Evolutionary conservation across 495 filamentous ascomycete genomes (phyloP), one percentile per base, ranked within the genome.

Genomic region (Talaromyces wortmannii): DNA sequence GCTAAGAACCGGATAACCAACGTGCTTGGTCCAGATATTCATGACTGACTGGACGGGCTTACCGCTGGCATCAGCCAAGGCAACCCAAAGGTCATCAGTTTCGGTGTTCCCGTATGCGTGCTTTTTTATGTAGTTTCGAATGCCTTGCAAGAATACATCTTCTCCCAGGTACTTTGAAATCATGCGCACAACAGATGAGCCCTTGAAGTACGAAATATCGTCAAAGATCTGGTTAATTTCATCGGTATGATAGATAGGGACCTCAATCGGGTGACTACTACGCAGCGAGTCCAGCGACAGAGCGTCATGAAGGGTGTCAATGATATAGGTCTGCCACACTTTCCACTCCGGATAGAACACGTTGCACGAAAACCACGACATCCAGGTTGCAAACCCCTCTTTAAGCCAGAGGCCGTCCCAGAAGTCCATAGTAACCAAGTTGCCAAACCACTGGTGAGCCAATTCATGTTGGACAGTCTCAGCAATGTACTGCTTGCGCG

Each of bases 171-270:
- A 91, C 59, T 88, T 92, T 23, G 92, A 96, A 56, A 98, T 90
- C 92, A 98, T 98, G 66, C 92, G 86, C 55, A 98, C 79, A 10
- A 97, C 91, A 60, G 89, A 95, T 3, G 90, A 95, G 13, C 92
- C 92, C 77, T 98, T 98, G 30, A 88, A 90, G 73, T 98, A 97
- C 3, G 92, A 96, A 59, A 97, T 98, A 47, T 89, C 90, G 68
- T 98, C 94, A 66, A 98, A 98, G 63, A 98, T 96, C 74, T 98
- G 92, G 71, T 95, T 94, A 70, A 98, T 90, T 69, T 97, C 91
- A 59, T 94, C 89, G 40, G 92, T 91, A 55, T 83, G 83, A 78
- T 95, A 94, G 53, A 98, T 91, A 12, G 94, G 92, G 6, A 96
- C 91, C 72, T 98, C 92, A 59, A 98, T 95, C 40, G 94, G 92